A percentile compares a stretch with the other conserved stretches of the same genome.
Conservation (phyloP, 169 alveolate genomes). For the Amoebophrya sp. region DNA sequence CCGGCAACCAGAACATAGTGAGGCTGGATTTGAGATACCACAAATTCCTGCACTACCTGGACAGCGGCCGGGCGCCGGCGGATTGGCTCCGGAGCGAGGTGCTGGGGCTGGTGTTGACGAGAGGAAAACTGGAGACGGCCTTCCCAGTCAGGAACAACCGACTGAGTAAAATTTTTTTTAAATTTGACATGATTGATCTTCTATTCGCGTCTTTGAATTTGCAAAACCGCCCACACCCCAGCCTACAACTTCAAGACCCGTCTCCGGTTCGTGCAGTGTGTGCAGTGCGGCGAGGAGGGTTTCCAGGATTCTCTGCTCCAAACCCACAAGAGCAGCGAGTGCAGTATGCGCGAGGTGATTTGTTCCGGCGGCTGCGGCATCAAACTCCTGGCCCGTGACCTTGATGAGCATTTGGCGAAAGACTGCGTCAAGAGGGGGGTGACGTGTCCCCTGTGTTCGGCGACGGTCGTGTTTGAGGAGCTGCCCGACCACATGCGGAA, state of each 20-base stretch:
- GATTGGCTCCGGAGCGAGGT: background rate
- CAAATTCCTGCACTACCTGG: too few species aligned
- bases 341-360: background rate
- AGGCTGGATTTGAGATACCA: too few species aligned
- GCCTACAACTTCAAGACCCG: constrained; percentile 8
- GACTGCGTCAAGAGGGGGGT: background rate
- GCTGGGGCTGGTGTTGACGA: background rate
- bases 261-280: background rate
- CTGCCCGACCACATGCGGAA: background rate
- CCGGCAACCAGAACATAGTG: too few species aligned
- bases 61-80: too few species aligned
- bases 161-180: background rate
- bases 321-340: background rate
- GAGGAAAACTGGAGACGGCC: background rate
- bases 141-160: background rate
- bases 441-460: background rate
- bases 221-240: background rate
- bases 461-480: background rate
- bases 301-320: background rate
- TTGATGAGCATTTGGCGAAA: background rate
- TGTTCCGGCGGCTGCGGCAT: background rate
- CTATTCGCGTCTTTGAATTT: background rate
- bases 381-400: background rate
- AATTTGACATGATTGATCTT: too few species aligned
- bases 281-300: background rate